Percentiles rank a stretch among this genome's conserved stretches.
These are phyloP conservation scores for Macrocybe sp. DNA, from an alignment of 1,284 basidiomycete species.

Conservation along the genomic window DNA sequence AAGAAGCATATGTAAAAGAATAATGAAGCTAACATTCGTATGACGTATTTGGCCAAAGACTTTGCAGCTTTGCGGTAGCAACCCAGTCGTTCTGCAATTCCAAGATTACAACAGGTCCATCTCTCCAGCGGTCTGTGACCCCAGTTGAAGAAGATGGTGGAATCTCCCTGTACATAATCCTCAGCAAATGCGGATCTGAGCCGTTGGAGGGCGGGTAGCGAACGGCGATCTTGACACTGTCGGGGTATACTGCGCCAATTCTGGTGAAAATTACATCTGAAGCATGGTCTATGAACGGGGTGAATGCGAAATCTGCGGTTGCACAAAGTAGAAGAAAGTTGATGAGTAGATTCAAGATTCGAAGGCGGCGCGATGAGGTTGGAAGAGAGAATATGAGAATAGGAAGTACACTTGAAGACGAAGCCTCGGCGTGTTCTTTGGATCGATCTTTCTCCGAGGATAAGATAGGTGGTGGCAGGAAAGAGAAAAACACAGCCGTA, in stretches of 20 bases:
- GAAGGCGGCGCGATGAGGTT: conserved; percentile 32
- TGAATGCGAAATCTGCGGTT: conserved; percentile 43
- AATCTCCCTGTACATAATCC: conserved; percentile 43
- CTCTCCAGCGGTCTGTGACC: conserved; percentile 37
- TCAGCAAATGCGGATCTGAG: conserved; percentile 26
- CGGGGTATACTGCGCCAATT: conserved; percentile 64
- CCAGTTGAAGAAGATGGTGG: conserved; percentile 8
- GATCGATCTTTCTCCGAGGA: too few species aligned
- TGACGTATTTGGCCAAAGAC: conserved; percentile 64
- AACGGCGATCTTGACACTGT: conserved; percentile 55
- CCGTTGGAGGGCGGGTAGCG: conserved; percentile 44
- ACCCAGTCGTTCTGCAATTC: conserved; percentile 59
- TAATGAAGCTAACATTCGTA: conserved; percentile 61
- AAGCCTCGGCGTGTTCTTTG: too few species aligned
- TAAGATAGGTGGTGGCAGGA: too few species aligned
- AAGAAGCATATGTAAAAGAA: conserved; percentile 10
- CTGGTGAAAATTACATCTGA: conserved; percentile 56
- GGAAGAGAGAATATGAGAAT: conserved; percentile 42
- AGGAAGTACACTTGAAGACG: conserved; percentile 5
- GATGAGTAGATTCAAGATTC: conserved; percentile 37
- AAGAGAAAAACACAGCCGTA: too few species aligned
- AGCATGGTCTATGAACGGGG: conserved; percentile 51
- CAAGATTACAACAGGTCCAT: conserved; percentile 46
- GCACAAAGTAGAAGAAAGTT: conserved; percentile 50
- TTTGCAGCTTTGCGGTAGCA: conserved; percentile 46